These are phyloP conservation scores for Apiotrichum laibachii DNA, from an alignment of 1,284 basidiomycete species.

Conservation along the genomic window DNA sequence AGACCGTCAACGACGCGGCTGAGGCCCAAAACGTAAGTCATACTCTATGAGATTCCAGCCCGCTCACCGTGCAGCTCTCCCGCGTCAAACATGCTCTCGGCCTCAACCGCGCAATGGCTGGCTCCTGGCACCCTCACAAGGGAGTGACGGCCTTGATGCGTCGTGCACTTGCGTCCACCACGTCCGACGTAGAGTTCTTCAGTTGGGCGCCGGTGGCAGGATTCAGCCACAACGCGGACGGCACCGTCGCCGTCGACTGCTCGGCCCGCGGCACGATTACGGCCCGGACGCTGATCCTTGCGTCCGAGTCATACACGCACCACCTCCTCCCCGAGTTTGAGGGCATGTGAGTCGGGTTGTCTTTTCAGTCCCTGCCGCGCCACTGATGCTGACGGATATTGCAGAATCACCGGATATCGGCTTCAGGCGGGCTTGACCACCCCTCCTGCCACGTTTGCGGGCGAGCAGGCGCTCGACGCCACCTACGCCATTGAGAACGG, in stretches of 20 bases:
- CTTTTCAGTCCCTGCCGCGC: neutral
- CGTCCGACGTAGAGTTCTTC: constrained; percentile 10
- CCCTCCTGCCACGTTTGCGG: constrained; percentile 25
- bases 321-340: constrained; percentile 27
- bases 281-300: constrained; percentile 33
- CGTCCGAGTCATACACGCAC: constrained; percentile 39
- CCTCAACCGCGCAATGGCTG: constrained; percentile 3
- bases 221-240: neutral
- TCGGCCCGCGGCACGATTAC: constrained; percentile 25
- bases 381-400: neutral
- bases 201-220: constrained; percentile 11
- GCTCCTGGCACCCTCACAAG: constrained; percentile 19
- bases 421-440: constrained; percentile 30
- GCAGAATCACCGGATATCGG: constrained; percentile 29
- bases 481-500: constrained; percentile 28
- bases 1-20: neutral
- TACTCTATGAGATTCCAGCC: neutral
- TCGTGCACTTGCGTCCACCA: constrained; percentile 5
- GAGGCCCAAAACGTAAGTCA: neutral
- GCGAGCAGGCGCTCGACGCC: constrained; percentile 14
- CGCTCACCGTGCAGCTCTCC: neutral
- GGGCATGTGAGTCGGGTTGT: neutral
- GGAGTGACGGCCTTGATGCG: constrained; percentile 16
- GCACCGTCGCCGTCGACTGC: constrained; percentile 17
- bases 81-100: constrained; percentile 4